Base-by-base conservation (phyloP, 83 land plant species). In the Diphasiastrum complanatum region DNA sequence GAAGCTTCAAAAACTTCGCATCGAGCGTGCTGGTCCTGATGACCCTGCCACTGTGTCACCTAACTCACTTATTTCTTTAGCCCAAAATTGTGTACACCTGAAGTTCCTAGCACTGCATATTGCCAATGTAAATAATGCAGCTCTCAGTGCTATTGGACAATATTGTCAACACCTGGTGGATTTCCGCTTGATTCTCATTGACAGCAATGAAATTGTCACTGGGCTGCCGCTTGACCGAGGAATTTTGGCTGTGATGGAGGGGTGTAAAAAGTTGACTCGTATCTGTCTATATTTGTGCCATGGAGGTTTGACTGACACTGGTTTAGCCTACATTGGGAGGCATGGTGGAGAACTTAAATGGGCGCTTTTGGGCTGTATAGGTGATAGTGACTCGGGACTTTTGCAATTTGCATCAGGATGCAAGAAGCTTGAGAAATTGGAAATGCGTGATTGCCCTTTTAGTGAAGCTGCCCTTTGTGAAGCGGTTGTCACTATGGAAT, bases 161-260 rank as follows among this genome's bases (percentile, higher is more conserved):
- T 47, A 64, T 63, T 74, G 75, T 53, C 75, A 71, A 71, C 76
- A 80, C 16, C 81, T 91, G 5, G 57, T 52, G 27, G 97, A 91
- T 70, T 85, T 84, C 38, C 95, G 97, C 4, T 63, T 91, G 22
- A 90, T 87, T 49, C 74, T 91, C 34, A 80, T 82, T 33, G 81
- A 85, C 33, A 54, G 62, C 33, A 72, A 74, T 64, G 77, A 71
- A 20, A 31, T 2, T 18, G 69, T 81, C 45, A 56, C 83, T 36
- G 97, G 81, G 37, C 64, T 84, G 47, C 97, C 97, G 14, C 80
- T 91, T 18, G 95, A 87, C 71, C 79, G 78, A 59, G 97, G 97
- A 12, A 80, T 91, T 1, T 74, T 70, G 47, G 55, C 78, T 25
- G 58, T 91, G 25, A 43, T 91, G 49, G 76, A 41, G 31, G 86